These are phyloP conservation scores for Wallacemonas collosoma DNA, from an alignment of 208 protist species.

Conservation along the genomic window DNA sequence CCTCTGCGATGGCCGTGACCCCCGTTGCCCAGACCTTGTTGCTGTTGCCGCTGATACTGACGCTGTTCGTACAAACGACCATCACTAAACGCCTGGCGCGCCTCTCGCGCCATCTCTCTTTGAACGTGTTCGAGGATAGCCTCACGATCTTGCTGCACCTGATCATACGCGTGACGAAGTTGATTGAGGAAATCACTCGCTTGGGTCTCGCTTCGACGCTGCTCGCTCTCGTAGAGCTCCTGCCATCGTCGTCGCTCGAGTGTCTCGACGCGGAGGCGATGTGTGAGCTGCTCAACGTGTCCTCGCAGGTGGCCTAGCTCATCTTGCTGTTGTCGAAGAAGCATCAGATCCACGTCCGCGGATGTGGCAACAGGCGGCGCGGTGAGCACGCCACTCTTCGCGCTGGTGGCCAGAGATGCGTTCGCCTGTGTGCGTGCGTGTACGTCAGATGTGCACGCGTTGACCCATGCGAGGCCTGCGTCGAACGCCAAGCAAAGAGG, in stretches of 20 bases:
- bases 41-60: conserved; percentile 1
- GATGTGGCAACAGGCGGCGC: background rate
- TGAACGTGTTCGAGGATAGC: conserved; percentile 61
- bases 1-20: no score
- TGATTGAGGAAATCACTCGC: conserved; percentile 63
- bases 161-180: conserved; percentile 72
- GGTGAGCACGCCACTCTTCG: background rate
- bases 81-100: conserved; percentile 72
- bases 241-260: conserved; percentile 53
- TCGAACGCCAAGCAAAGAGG: conserved; percentile 87
- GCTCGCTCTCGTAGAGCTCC: conserved; percentile 58
- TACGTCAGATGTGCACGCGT: conserved; percentile 25
- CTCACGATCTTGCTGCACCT: conserved; percentile 72
- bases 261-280: conserved; percentile 47
- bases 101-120: conserved; percentile 73
- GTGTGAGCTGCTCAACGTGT: conserved; percentile 41
- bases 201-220: conserved; percentile 60
- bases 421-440: no score
- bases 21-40: background rate
- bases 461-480: conserved; percentile 82
- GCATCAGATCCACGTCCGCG: conserved; percentile 53
- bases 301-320: conserved; percentile 45
- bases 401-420: background rate
- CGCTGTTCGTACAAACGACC: conserved; percentile 54
- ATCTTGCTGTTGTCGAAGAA: conserved; percentile 50